phyloP scores from a whole-genome alignment of 148 eudicot species.

The Pharnaceum exiguum region DNA sequence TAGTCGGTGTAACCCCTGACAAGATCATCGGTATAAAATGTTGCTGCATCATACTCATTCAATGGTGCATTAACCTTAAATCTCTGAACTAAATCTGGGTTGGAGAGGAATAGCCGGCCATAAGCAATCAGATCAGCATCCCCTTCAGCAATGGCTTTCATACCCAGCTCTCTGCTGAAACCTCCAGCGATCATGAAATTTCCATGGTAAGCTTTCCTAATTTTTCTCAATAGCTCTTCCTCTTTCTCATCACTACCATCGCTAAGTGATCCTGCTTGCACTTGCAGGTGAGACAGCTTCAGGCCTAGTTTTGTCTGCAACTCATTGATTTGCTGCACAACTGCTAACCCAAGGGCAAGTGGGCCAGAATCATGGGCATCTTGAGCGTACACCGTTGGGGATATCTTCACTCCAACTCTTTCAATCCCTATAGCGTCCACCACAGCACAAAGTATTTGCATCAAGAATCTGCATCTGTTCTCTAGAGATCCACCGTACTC shows the following conservation, averaged over 20 bases:
- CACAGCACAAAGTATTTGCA: conserved; percentile 46
- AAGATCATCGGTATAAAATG: conserved; percentile 71
- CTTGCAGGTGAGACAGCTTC: conserved; percentile 47
- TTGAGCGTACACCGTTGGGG: conserved; percentile 64
- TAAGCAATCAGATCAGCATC: conserved; percentile 75
- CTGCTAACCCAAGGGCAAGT: conserved; percentile 60
- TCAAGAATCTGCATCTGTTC: conserved; percentile 67
- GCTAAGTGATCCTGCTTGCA: conserved; percentile 60
- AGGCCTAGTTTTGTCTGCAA: conserved; percentile 36
- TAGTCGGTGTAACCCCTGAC: conserved; percentile 73
- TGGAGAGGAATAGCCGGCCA: conserved; percentile 67
- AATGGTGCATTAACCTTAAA: conserved; percentile 60
- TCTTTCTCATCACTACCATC: conserved; percentile 46
- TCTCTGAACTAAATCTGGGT: conserved; percentile 74
- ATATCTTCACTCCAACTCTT: conserved; percentile 56
- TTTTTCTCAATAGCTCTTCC: conserved; percentile 39
- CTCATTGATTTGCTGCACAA: conserved; percentile 52
- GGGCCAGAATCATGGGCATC: conserved; percentile 77
- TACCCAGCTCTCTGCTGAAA: conserved; percentile 47
- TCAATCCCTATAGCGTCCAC: conserved; percentile 51
- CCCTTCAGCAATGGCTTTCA: conserved; percentile 52
- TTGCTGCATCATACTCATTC: conserved; percentile 42
- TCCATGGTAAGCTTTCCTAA: conserved; percentile 54
- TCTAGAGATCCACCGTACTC: conserved; percentile 69
- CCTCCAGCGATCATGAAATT: conserved; percentile 74